Conservation (phyloP, 2,329 filamentous ascomycete species). For the Clonostachys chloroleuca region DNA sequence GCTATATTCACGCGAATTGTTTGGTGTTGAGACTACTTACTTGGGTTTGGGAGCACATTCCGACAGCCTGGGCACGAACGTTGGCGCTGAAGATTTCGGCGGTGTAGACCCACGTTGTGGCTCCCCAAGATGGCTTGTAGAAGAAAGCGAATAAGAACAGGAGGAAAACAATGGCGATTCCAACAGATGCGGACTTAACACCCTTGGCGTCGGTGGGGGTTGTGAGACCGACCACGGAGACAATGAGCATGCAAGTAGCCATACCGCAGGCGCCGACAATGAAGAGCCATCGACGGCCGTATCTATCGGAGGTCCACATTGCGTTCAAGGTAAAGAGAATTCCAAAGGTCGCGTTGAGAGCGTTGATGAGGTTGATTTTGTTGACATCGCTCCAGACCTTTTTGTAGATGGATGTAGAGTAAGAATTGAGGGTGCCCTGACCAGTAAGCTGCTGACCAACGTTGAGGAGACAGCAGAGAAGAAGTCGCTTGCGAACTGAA, state of each 20-base stretch:
- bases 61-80: slow-evolving; percentile 66
- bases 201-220: slow-evolving; percentile 48
- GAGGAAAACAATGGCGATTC: slow-evolving; percentile 65
- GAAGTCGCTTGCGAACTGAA: slow-evolving; percentile 62
- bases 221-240: slow-evolving; percentile 32
- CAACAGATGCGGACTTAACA: slow-evolving; percentile 51
- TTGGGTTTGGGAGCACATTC: slow-evolving; percentile 54
- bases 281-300: slow-evolving; percentile 65
- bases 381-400: slow-evolving; percentile 56
- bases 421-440: slow-evolving; percentile 68
- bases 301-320: slow-evolving; percentile 69
- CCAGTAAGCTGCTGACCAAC: slow-evolving; percentile 69
- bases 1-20: neutral
- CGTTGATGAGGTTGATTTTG: slow-evolving; percentile 69
- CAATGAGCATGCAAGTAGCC: slow-evolving; percentile 65
- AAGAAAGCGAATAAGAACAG: slow-evolving; percentile 63
- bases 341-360: slow-evolving; percentile 67
- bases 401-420: slow-evolving; percentile 71
- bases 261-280: slow-evolving; percentile 66
- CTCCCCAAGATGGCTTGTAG: slow-evolving; percentile 68
- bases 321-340: slow-evolving; percentile 72
- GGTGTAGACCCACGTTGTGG: slow-evolving; percentile 69
- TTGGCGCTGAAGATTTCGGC: slow-evolving; percentile 68
- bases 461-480: slow-evolving; percentile 63
- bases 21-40: neutral